Base-by-base conservation (phyloP, 352 stramenopile species). In the Thalassiosira livingstoniorum region DNA sequence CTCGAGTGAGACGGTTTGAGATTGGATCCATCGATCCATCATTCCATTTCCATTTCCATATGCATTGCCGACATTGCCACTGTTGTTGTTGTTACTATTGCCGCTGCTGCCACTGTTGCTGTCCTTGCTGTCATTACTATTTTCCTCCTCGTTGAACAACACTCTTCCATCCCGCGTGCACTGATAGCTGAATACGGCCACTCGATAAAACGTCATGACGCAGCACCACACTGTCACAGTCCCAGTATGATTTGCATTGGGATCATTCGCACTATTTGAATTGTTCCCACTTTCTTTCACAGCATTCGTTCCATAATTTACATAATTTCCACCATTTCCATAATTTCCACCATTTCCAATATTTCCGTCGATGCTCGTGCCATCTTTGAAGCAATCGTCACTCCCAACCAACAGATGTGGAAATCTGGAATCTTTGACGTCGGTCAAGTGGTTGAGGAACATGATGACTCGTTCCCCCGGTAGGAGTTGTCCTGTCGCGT, bases 201-300 rank as follows among this genome's bases (percentile, higher is more conserved):
- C 62, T 11, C 90, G 75, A 84, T 93, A 94, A 75, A 87, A 92
- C 0, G 90, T 92, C 84, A 93, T 90, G 61, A 82, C 85, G 60
- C 90, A 91, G 70, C 87, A 94, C 90, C 90, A 94, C 43, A 91
- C 76, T 21, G 69, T 80, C 7, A 45, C 62, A 3, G 47, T 31
- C 13, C 39, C 39, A 57, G 5, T 43, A 23, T 29, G 4, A 43
- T 42, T 43, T 4, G 15, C 54, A 10, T 25, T 31, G 32, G 13
- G 15, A 15, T 57, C 53, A 34, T 34, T 27, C 37, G 5, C 35
- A 3, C 23, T 51, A 39, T 29, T 23, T 37, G 35, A n/a, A 37
- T 54, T 23, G 23, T 7, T 58, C 15, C 29, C 21, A 21, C 58
- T 27, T 43, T 39, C 67, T 13, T 58, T 42, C 25, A 39, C 42